These are phyloP conservation scores for Agapanthus africanus DNA, from an alignment of 106 monocot genomes.

Conservation along the genomic window DNA sequence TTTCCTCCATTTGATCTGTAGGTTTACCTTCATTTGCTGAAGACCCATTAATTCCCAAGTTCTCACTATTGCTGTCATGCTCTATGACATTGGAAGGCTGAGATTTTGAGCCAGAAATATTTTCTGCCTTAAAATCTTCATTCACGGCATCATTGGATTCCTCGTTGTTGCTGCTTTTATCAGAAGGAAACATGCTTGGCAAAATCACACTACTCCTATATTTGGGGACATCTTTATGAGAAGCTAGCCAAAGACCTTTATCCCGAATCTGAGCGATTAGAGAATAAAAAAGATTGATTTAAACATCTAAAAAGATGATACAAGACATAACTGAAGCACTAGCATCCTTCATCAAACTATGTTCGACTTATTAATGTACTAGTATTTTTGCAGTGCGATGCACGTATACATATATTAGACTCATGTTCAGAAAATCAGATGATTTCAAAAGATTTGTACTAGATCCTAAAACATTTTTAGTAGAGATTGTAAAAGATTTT, in stretches of 20 bases:
- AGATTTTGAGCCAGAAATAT: slow-evolving; percentile 5
- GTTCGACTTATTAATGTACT: neutral
- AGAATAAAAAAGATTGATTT: neutral
- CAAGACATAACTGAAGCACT: neutral
- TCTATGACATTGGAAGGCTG: slow-evolving; percentile 7
- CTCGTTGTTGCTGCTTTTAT: slow-evolving; percentile 18
- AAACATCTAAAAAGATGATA: neutral
- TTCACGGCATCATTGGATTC: slow-evolving; percentile 1
- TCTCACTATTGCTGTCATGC: neutral
- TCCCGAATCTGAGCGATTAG: slow-evolving; percentile 54
- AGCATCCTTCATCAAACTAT: neutral
- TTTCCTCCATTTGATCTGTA: slow-evolving; percentile 21
- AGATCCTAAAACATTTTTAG: too few relatives aligned
- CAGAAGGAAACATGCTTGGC: slow-evolving; percentile 88
- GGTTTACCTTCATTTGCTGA: neutral
- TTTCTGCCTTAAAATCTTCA: slow-evolving; percentile 5
- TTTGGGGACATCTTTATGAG: slow-evolving; percentile 56
- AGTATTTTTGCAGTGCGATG: too few relatives aligned
- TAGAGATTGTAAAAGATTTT: too few relatives aligned
- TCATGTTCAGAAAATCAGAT: too few relatives aligned
- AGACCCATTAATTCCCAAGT: neutral
- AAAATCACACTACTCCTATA: slow-evolving; percentile 55
- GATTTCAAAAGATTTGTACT: too few relatives aligned
- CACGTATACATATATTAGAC: too few relatives aligned
- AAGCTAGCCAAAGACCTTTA: slow-evolving; percentile 74